Conservation (phyloP, 306 rosid species). For the Prunus padus region DNA sequence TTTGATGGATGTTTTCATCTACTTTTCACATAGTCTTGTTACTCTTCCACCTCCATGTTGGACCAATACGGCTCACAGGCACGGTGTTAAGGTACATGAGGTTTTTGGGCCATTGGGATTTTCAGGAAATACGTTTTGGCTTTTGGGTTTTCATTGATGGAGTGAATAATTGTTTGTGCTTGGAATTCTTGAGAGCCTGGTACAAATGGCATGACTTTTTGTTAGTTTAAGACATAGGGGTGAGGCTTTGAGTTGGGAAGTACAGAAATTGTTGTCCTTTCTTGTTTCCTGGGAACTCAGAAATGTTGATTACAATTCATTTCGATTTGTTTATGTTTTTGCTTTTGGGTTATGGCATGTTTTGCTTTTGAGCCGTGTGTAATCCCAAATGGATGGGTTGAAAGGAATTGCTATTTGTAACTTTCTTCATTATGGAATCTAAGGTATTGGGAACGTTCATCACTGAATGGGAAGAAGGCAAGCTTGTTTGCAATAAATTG, state of each 20-base stretch:
- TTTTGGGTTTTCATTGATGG: neutral
- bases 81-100: constrained; percentile 74
- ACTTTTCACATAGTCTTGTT: constrained; percentile 76
- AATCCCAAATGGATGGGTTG: neutral
- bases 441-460: constrained; percentile 95
- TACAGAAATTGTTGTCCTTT: neutral
- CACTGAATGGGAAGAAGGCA: constrained; percentile 81
- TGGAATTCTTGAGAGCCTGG: neutral
- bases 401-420: constrained; percentile 4
- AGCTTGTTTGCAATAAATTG: constrained; percentile 43
- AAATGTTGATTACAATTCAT: neutral
- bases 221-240: neutral
- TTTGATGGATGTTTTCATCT: constrained; percentile 83
- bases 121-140: neutral
- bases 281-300: neutral
- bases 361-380: neutral
- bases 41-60: constrained; percentile 92
- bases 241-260: neutral
- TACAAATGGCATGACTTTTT: neutral
- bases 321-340: neutral
- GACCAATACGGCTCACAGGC: constrained; percentile 76
- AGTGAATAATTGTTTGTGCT: neutral
- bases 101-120: neutral
- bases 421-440: constrained; percentile 8
- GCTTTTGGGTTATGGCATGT: neutral